Conservation (phyloP, 306 rosid species). For the Medicago arabica region DNA sequence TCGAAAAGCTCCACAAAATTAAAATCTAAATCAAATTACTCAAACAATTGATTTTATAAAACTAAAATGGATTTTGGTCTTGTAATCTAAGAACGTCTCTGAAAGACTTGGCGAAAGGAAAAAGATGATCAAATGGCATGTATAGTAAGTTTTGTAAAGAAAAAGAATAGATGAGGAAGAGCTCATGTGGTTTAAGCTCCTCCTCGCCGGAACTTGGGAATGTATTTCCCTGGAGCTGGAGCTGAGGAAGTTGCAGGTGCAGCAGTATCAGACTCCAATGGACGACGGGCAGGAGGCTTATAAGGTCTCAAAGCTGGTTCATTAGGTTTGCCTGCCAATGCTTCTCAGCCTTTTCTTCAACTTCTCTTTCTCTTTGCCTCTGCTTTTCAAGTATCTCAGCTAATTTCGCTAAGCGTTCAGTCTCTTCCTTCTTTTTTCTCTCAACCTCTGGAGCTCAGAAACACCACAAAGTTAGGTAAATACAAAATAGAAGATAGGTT, state of each 20-base stretch:
- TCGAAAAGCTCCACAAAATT: too few relatives aligned
- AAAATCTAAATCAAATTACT: too few relatives aligned
- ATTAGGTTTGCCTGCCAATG: conserved; percentile 49
- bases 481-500: background rate
- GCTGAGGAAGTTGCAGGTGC: conserved; percentile 43
- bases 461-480: background rate
- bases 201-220: conserved; percentile 67
- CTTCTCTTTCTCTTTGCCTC: conserved; percentile 80
- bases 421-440: conserved; percentile 72
- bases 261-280: conserved; percentile 50
- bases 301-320: conserved; percentile 38
- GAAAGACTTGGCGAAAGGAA: too few relatives aligned
- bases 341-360: conserved; percentile 77
- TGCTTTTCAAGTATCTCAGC: conserved; percentile 80
- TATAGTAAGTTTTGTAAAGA: too few relatives aligned
- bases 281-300: conserved; percentile 46
- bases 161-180: conserved; percentile 36
- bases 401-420: conserved; percentile 71
- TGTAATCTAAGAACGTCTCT: too few relatives aligned
- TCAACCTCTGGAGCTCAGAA: conserved; percentile 70
- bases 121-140: too few relatives aligned
- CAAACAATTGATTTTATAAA: too few relatives aligned
- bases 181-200: conserved; percentile 47
- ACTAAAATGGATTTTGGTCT: too few relatives aligned
- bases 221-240: conserved; percentile 62